Conservation (phyloP, 2,329 filamentous ascomycete genomes). For the Lojkania enalia region DNA sequence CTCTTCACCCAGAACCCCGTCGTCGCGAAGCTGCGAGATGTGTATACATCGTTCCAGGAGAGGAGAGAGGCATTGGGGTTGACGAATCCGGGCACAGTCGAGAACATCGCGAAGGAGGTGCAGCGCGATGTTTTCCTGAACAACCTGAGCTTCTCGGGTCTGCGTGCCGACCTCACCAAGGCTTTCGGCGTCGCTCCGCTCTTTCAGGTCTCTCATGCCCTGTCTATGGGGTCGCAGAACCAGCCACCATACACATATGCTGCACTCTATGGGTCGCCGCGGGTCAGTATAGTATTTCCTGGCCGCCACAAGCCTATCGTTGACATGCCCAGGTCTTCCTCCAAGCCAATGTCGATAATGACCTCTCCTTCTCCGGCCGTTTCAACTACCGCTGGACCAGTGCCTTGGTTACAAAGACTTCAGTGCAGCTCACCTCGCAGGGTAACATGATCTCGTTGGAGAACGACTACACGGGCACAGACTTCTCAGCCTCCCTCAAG, state of each 20-base stretch:
- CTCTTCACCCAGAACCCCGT: constrained; percentile 76
- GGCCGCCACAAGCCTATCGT: constrained; percentile 9
- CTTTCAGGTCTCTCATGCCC: constrained; percentile 97
- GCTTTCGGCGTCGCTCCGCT: constrained; percentile 90
- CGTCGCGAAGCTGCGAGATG: constrained; percentile 70
- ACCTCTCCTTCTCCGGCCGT: constrained; percentile 81
- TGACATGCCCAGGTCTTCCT: constrained; percentile 73
- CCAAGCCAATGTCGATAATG: constrained; percentile 94
- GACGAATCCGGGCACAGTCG: constrained; percentile 88
- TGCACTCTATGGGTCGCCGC: constrained; percentile 88
- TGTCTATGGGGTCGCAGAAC: constrained; percentile 87
- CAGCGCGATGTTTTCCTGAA: constrained; percentile 94
- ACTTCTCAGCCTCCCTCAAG: constrained; percentile 93
- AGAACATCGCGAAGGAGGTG: constrained; percentile 87
- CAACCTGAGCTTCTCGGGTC: constrained; percentile 94
- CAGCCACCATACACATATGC: constrained; percentile 95
- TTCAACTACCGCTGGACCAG: constrained; percentile 91
- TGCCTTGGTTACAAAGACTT: constrained; percentile 80
- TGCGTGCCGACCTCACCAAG: constrained; percentile 96
- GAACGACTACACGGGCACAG: constrained; percentile 89
- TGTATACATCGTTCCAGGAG: constrained; percentile 79
- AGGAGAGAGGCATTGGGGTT: constrained; percentile 86
- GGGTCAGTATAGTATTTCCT: constrained; percentile 60
- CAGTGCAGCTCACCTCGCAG: constrained; percentile 81
- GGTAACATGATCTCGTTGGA: constrained; percentile 93